Evolutionary conservation across 2,329 filamentous ascomycete genomes (phyloP).

Genomic region (Ophiocordyceps unilateralis): DNA sequence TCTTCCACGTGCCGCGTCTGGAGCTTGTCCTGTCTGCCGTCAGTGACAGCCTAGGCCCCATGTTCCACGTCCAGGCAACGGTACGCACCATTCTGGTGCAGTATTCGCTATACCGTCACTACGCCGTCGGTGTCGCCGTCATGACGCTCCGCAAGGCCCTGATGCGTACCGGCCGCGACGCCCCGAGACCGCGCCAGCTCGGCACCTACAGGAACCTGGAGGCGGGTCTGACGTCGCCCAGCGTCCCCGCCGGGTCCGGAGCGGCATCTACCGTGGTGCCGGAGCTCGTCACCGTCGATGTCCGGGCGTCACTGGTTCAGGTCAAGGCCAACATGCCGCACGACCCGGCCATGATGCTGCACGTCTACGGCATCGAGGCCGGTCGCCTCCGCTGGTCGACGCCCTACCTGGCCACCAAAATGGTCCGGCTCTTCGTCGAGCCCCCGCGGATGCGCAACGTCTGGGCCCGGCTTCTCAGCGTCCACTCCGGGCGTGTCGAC

Average conservation of each 20-base stretch:
- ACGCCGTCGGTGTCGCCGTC: conserved; percentile 67
- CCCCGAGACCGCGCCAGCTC: conserved; percentile 15
- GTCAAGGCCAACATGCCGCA: conserved; percentile 76
- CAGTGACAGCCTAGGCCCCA: conserved; percentile 71
- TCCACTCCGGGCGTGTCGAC: conserved; percentile 68
- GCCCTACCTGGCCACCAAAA: conserved; percentile 61
- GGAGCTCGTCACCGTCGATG: conserved; percentile 67
- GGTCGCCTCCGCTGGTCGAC: conserved; percentile 77
- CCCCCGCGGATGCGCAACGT: conserved; percentile 66
- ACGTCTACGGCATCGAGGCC: conserved; percentile 66
- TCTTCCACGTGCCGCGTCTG: conserved; percentile 69
- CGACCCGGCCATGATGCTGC: conserved; percentile 83
- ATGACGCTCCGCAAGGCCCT: conserved; percentile 61
- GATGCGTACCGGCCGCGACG: conserved; percentile 29
- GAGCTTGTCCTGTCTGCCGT: conserved; percentile 73
- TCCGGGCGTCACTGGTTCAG: conserved; percentile 68
- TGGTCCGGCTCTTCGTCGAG: conserved; percentile 74
- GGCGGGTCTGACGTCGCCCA: conserved; percentile 17
- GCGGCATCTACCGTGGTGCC: conserved; percentile 15
- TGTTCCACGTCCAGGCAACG: conserved; percentile 74
- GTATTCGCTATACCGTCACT: conserved; percentile 89
- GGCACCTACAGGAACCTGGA: conserved; percentile 11
- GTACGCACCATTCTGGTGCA: conserved; percentile 65
- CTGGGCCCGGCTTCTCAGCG: conserved; percentile 74
- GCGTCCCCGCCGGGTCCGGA: conserved; percentile 12